Conservation (phyloP, 192 early-diverging fungal genomes). For the Thoreauomyces humboldtii region DNA sequence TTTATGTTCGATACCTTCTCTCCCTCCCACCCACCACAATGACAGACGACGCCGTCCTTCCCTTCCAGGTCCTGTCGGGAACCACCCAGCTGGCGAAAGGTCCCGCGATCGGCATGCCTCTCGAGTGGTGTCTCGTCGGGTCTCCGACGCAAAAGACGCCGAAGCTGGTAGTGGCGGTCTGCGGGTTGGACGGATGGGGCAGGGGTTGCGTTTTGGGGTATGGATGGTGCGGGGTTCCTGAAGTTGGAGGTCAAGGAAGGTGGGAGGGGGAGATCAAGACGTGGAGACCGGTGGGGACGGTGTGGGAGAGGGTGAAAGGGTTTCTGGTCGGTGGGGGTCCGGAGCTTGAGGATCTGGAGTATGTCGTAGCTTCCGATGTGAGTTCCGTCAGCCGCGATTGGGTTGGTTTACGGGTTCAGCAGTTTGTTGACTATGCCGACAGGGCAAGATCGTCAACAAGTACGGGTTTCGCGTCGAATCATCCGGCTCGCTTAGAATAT, state of each 20-base stretch:
- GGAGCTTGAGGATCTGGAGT: constrained; percentile 36
- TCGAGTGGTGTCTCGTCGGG: no score
- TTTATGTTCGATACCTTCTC: constrained; percentile 29
- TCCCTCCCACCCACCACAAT: not conserved
- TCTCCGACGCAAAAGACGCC: no score
- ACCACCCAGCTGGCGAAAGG: constrained; percentile 4
- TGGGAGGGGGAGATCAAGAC: constrained; percentile 29
- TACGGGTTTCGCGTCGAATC: constrained; percentile 42
- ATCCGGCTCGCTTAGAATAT: constrained; percentile 30
- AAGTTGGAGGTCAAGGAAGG: no score
- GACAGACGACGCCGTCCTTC: not conserved
- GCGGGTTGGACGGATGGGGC: constrained; percentile 42
- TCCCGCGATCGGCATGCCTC: no score
- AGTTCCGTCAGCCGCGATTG: not conserved
- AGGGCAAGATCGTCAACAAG: constrained; percentile 28
- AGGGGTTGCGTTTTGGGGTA: constrained; percentile 38
- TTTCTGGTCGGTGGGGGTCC: constrained; percentile 39
- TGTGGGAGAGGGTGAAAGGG: constrained; percentile 20
- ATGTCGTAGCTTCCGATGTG: constrained; percentile 23
- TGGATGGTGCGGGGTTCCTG: no score
- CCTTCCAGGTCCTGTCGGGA: not conserved
- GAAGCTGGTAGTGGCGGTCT: constrained; percentile 33
- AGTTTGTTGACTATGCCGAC: constrained; percentile 27
- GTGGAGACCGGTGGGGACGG: constrained; percentile 34
- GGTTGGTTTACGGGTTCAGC: constrained; percentile 31